Conservation (phyloP, 495 filamentous ascomycete species). For the Aspergillus panamensis region DNA sequence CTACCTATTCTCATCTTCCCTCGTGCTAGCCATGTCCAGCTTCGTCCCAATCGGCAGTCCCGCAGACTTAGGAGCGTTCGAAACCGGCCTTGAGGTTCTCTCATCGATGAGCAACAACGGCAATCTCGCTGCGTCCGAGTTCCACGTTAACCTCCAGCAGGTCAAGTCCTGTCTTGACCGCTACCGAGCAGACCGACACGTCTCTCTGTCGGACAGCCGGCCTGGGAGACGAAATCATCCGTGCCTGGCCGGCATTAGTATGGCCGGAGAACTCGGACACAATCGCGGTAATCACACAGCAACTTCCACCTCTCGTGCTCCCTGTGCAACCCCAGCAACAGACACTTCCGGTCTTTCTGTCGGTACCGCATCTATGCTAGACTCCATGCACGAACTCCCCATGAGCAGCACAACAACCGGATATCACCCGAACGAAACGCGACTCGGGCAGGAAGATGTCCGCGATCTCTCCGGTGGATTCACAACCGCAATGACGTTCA, state of each 20-base stretch:
- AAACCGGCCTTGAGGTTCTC: conserved; percentile 39
- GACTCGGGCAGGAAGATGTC: neutral
- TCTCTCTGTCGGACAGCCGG: neutral
- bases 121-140: conserved; percentile 41
- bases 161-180: conserved; percentile 34
- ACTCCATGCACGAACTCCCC: neutral
- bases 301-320: neutral
- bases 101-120: conserved; percentile 42
- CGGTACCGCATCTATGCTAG: neutral
- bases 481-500: conserved; percentile 44
- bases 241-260: neutral
- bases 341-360: neutral
- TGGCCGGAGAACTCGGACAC: neutral
- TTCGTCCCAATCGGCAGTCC: conserved; percentile 40
- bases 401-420: neutral
- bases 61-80: conserved; percentile 35
- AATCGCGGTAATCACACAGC: neutral
- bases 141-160: conserved; percentile 37
- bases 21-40: conserved; percentile 43
- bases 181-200: conserved; percentile 21
- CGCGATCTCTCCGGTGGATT: conserved; percentile 24
- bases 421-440: neutral
- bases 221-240: neutral
- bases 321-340: neutral
- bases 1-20: conserved; percentile 44